These are phyloP conservation scores for Lactarius evosmus DNA, from an alignment of 768 basidiomycete genomes.

Conservation along the genomic window DNA sequence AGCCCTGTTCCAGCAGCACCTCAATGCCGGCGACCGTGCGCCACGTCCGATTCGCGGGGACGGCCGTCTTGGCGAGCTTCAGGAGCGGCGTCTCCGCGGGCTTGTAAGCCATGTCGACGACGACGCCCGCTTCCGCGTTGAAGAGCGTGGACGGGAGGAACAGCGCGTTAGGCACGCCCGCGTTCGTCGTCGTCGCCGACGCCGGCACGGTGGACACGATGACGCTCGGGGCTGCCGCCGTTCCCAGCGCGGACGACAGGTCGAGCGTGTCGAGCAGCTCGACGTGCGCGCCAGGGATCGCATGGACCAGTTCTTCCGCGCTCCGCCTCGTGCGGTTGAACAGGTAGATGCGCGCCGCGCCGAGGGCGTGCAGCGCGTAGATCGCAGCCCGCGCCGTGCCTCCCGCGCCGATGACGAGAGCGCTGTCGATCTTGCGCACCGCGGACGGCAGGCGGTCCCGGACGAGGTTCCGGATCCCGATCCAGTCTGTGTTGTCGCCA, in stretches of 20 bases:
- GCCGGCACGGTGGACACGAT: conserved; percentile 91
- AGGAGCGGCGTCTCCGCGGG: conserved; percentile 84
- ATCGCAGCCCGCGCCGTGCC: conserved; percentile 94
- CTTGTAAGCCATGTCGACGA: conserved; percentile 94
- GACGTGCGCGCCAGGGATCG: conserved; percentile 66
- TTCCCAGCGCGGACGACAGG: conserved; percentile 43
- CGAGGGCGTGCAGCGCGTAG: conserved; percentile 75
- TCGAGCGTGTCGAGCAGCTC: conserved; percentile 58
- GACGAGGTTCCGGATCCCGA: conserved; percentile 71
- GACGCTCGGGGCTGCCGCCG: conserved; percentile 52
- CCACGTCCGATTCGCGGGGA: conserved; percentile 49
- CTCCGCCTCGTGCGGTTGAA: conserved; percentile 81
- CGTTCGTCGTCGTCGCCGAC: conserved; percentile 47
- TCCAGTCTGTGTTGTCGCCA: conserved; percentile 97
- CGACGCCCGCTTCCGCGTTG: conserved; percentile 57
- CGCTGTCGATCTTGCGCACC: conserved; percentile 44
- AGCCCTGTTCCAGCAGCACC: conserved; percentile 86
- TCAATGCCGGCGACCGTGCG: conserved; percentile 72
- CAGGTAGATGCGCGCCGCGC: conserved; percentile 70
- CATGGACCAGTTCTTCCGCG: conserved; percentile 62
- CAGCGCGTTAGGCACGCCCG: conserved; percentile 37
- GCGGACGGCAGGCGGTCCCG: conserved; percentile 40
- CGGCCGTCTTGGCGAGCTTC: conserved; percentile 52
- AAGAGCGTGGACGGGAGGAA: conserved; percentile 59
- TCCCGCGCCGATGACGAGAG: conserved; percentile 90